Evolutionary conservation across 352 stramenopile genomes (phyloP).

Genomic region (Phytopythium vexans): DNA sequence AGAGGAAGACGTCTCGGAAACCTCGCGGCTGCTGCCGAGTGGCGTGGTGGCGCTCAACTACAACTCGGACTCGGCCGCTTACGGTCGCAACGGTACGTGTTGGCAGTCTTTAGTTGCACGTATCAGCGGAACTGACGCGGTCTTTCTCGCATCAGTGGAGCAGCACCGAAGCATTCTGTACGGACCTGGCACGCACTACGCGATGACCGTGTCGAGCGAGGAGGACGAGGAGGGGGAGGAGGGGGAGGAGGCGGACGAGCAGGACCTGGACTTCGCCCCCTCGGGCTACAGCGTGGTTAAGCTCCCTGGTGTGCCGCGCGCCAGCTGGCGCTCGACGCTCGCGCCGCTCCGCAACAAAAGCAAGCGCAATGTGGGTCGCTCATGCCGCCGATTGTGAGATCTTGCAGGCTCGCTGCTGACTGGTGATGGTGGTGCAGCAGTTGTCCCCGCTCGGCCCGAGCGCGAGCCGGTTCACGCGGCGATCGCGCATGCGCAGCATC

Average conservation of each 20-base stretch:
- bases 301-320: slow-evolving; percentile 42
- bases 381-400: slow-evolving; percentile 1
- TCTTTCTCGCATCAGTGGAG: not conserved
- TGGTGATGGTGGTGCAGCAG: slow-evolving; percentile 5
- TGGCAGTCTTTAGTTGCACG: not conserved
- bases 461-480: slow-evolving; percentile 71
- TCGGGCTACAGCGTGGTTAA: slow-evolving; percentile 31
- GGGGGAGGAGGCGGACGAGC: slow-evolving; percentile 26
- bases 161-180: slow-evolving; percentile 56
- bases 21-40: slow-evolving; percentile 46
- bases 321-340: slow-evolving; percentile 56
- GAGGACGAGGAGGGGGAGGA: slow-evolving; percentile 39
- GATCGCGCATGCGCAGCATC: slow-evolving; percentile 80
- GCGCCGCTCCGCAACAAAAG: slow-evolving; percentile 45
- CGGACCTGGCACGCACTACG: slow-evolving; percentile 51
- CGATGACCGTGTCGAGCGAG: slow-evolving; percentile 30
- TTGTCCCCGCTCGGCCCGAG: slow-evolving; percentile 28
- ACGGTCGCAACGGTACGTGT: slow-evolving; percentile 37
- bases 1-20: slow-evolving; percentile 15
- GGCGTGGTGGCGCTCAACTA: slow-evolving; percentile 69
- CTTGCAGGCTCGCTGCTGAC: slow-evolving; percentile 1
- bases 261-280: slow-evolving; percentile 41
- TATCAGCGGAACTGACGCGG: not conserved
- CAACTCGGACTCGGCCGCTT: slow-evolving; percentile 84
- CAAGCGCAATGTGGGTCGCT: slow-evolving; percentile 28